Evolutionary conservation across 139 green algal genomes (phyloP), one percentile per base, ranked within the genome.

Genomic region (Chlamydomonas sp.): DNA sequence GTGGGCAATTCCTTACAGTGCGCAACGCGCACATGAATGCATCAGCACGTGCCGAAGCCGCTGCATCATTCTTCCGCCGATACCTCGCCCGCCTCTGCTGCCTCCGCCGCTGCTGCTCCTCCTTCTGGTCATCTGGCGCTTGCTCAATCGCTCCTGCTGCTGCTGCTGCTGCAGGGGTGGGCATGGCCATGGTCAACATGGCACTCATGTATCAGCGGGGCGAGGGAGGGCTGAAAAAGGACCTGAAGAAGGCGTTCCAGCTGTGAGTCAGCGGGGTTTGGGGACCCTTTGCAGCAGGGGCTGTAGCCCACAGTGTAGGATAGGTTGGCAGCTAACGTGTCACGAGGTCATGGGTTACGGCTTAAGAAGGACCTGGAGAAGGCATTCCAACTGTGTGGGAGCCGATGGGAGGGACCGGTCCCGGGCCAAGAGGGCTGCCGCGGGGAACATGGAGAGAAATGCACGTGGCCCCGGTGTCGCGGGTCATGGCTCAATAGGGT

Each of bases 141-240:
- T 20, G 12, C 68, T 16, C 8, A 20, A 5, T 20, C 3, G 4
- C 12, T 6, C 71, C 71, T 20, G 3, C 18, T 58, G 12, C 9
- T 20, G 9, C 18, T 20, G 4, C 20, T 9, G 17, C 14, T 57
- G 3, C 77, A 80, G 77, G 77, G 2, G 77, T 80, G n/a, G 77
- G 77, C 77, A 80, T 80, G 77, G 77, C 59, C 17, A 59, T 80
- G 14, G 77, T 60, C 77, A 80, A 80, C 77, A 14, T 80, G 2
- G 59, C 77, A 5, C 60, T 69, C 60, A 69, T 80, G 4, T 15
- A 59, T 10, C 59, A 16, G 14, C 15, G 16, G 15, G 77, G 77
- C 16, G 4, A 58, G 10, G 60, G 68, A 59, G 77, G 77, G 6
- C 12, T 80, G 57, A 5, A 49, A 4, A 66, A 67, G 77, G 77